A percentile compares a stretch with the other conserved stretches of the same genome.
Evolutionary conservation across 345 rosid genomes (phyloP).

Genomic region (Sonneratia caseolaris): DNA sequence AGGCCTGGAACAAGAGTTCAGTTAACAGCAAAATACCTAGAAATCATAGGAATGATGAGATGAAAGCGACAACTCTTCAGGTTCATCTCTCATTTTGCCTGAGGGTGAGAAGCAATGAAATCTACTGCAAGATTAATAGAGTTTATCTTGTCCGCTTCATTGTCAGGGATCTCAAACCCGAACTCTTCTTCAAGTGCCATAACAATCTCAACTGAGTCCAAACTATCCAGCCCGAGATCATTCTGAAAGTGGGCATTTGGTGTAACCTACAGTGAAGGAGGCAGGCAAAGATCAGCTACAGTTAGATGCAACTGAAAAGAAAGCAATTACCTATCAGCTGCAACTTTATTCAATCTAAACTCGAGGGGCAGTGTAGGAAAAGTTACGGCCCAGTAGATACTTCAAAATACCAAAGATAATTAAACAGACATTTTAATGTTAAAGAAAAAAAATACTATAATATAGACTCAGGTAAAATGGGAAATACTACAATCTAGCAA

Average conservation of each 20-base stretch:
- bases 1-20: background rate
- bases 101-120: constrained; percentile 91
- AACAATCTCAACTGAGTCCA: constrained; percentile 86
- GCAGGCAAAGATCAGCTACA: background rate
- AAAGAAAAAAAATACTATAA: background rate
- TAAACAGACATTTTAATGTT: background rate
- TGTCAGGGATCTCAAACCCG: constrained; percentile 86
- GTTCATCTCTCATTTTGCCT: constrained; percentile 52
- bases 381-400: background rate
- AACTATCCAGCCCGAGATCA: constrained; percentile 89
- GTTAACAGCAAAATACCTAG: background rate
- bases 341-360: background rate
- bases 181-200: constrained; percentile 98
- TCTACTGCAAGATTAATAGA: constrained; percentile 54
- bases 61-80: background rate
- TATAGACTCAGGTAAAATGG: background rate
- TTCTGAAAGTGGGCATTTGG: constrained; percentile 72
- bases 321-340: background rate
- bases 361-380: background rate
- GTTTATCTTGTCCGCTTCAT: constrained; percentile 84
- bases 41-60: background rate
- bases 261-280: constrained; percentile 39
- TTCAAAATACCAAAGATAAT: background rate
- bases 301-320: background rate
- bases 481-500: too few relatives aligned